These are phyloP conservation scores for Sporothrix brunneoviolacea DNA, from an alignment of 2,329 filamentous ascomycete genomes.

Conservation along the genomic window DNA sequence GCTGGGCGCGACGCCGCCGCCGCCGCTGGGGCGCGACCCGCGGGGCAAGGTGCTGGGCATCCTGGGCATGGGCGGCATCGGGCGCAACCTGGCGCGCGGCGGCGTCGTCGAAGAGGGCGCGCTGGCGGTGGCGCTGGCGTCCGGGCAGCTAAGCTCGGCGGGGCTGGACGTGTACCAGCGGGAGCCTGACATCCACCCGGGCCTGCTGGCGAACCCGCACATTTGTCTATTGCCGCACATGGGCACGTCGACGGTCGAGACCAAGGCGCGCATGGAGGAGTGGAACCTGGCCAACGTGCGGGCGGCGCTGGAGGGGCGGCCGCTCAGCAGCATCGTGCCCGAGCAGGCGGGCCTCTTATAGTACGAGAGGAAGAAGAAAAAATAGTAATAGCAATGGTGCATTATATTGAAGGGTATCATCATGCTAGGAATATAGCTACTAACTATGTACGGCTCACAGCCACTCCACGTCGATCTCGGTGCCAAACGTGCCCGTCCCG, in stretches of 20 bases:
- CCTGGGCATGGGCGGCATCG: slow-evolving; percentile 55
- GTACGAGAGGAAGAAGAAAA: no score
- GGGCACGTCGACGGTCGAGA: slow-evolving; percentile 58
- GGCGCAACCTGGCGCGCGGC: slow-evolving; percentile 50
- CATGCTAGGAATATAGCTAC: no score
- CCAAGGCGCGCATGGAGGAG: slow-evolving; percentile 13
- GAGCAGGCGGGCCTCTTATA: no score
- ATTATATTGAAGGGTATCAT: not conserved
- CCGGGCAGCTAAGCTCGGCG: slow-evolving; percentile 45
- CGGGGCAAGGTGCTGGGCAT: slow-evolving; percentile 55
- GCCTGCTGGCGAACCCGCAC: slow-evolving; percentile 50
- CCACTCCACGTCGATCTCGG: slow-evolving; percentile 11
- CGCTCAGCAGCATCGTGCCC: slow-evolving; percentile 7
- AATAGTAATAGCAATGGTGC: not conserved
- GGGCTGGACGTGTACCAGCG: slow-evolving; percentile 52
- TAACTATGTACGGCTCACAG: no score
- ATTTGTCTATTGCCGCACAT: slow-evolving; percentile 61
- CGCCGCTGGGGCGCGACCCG: slow-evolving; percentile 54
- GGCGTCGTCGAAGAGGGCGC: slow-evolving; percentile 50
- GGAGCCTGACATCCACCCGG: slow-evolving; percentile 55
- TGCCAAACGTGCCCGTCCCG: slow-evolving; percentile 6
- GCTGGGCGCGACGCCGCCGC: slow-evolving; percentile 40
- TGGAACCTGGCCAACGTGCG: slow-evolving; percentile 6
- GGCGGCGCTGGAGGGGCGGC: not conserved
- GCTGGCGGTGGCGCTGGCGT: slow-evolving; percentile 45